These are phyloP conservation scores for Pleurotus sapidus DNA, from an alignment of 768 basidiomycete genomes.

Conservation along the genomic window DNA sequence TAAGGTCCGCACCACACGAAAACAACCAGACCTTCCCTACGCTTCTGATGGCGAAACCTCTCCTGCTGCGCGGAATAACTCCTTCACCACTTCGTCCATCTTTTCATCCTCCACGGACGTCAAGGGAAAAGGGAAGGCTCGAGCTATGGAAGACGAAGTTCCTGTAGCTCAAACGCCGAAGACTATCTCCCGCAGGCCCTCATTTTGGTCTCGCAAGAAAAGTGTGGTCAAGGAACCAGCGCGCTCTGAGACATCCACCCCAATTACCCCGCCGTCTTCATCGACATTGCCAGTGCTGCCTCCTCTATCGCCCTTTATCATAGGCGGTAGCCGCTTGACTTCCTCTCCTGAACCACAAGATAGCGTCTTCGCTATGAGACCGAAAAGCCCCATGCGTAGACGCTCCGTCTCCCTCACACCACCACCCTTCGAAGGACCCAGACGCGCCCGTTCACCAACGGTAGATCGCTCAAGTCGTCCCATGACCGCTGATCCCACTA, in stretches of 20 bases:
- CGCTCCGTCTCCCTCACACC: constrained; percentile 7
- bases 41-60: constrained; percentile 15
- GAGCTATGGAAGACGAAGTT: constrained; percentile 17
- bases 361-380: constrained; percentile 18
- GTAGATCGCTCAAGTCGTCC: constrained; percentile 29
- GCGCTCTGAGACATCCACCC: constrained; percentile 11
- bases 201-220: constrained; percentile 66
- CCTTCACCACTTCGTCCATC: not conserved
- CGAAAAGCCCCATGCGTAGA: constrained; percentile 14
- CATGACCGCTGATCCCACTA: constrained; percentile 37
- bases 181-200: constrained; percentile 51
- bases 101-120: constrained; percentile 35
- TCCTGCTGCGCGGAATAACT: not conserved
- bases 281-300: constrained; percentile 24
- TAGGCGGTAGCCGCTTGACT: constrained; percentile 11
- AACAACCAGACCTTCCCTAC: constrained; percentile 12
- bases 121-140: constrained; percentile 36
- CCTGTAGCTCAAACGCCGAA: constrained; percentile 28
- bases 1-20: constrained; percentile 27
- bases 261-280: not conserved
- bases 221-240: constrained; percentile 9
- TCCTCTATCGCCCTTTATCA: constrained; percentile 24
- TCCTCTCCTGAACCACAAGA: constrained; percentile 15
- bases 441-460: not conserved
- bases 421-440: not conserved